phyloP scores from a whole-genome alignment of 129 eudicot genomes.

The Chrysanthemum makinoi region DNA sequence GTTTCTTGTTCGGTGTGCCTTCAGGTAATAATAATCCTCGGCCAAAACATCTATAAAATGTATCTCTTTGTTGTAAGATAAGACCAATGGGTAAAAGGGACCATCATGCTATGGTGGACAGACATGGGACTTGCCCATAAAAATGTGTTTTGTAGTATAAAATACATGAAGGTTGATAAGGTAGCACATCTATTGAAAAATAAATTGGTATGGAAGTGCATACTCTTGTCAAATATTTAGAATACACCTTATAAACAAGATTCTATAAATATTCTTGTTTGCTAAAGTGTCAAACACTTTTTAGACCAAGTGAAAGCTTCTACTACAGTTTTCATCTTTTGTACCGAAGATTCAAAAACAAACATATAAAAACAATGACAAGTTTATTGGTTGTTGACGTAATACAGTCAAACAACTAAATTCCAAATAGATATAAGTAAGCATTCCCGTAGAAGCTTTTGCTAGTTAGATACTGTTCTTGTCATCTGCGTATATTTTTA shows the following conservation, averaged over 20 bases:
- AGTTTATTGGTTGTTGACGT: conserved; percentile 6
- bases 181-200: too few relatives aligned
- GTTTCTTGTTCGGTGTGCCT: conserved; percentile 26
- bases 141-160: background rate
- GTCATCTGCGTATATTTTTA: background rate
- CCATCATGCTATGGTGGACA: background rate
- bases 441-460: background rate
- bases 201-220: background rate
- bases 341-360: background rate
- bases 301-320: conserved; percentile 8
- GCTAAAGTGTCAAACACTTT: conserved; percentile 16
- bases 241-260: background rate
- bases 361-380: background rate
- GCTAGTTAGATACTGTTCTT: background rate
- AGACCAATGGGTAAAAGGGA: background rate
- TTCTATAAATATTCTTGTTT: background rate
- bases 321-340: conserved; percentile 7
- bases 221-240: background rate
- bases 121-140: background rate
- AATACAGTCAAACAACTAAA: background rate
- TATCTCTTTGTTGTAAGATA: too few relatives aligned
- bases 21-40: conserved; percentile 12
- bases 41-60: too few relatives aligned
- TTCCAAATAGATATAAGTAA: background rate
- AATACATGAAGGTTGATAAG: too few relatives aligned